Conservation (phyloP, 139 green algal genomes). For the Chlamydomonas asymmetrica region DNA sequence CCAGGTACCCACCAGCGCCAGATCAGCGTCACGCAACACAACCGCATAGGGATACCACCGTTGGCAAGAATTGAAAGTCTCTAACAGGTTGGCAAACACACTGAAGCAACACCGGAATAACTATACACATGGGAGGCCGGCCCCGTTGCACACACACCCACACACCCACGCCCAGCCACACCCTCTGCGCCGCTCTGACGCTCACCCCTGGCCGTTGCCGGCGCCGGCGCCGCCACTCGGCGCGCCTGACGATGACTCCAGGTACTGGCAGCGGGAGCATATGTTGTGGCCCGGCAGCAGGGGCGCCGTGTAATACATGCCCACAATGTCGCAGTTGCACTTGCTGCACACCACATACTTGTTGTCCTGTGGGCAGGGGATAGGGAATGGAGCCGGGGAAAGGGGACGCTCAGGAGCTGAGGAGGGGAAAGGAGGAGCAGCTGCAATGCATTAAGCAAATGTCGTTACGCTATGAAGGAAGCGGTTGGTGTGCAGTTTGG, state of each 20-base stretch:
- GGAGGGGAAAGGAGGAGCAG: too few species aligned
- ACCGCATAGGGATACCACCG: too few species aligned
- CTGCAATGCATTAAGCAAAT: too few species aligned
- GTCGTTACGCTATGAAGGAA: too few species aligned
- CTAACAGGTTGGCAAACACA: too few species aligned
- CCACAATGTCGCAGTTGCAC: conserved; percentile 57
- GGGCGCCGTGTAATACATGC: conserved; percentile 48
- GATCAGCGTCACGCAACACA: too few species aligned
- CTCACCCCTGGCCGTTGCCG: not conserved
- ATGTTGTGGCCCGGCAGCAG: conserved; percentile 33
- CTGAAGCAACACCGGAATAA: not conserved
- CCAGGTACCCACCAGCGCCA: too few species aligned
- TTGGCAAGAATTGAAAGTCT: too few species aligned
- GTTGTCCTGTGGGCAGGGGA: conserved; percentile 21
- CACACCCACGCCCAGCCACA: not conserved
- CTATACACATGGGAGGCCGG: not conserved
- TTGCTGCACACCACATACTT: conserved; percentile 55
- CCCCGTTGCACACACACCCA: not conserved
- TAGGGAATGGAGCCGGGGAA: not conserved
- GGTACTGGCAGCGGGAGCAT: conserved; percentile 51
- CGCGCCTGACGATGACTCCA: conserved; percentile 27
- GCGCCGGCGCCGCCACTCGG: not conserved
- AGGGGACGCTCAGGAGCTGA: not conserved
- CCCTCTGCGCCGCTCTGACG: not conserved
- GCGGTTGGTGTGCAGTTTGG: too few species aligned